phyloP scores from a whole-genome alignment of 208 protist genomes.

The Acanthamoeba sp. region DNA sequence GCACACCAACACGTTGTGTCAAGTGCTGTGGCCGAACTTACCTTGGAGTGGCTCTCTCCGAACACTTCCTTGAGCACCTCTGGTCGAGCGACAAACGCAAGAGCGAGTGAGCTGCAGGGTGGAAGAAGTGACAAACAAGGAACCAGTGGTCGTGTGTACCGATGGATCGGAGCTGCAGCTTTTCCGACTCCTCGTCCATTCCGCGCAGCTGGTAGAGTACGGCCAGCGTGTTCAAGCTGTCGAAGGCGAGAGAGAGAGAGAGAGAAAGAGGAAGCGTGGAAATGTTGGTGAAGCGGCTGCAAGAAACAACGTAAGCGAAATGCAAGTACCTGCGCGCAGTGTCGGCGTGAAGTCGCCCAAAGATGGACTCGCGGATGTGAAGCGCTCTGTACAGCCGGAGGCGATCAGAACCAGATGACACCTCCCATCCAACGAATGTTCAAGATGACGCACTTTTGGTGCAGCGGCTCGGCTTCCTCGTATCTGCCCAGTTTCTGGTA shows the following conservation, averaged over 20 bases:
- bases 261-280: not conserved
- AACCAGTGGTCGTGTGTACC: no score
- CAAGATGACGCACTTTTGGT: slow-evolving; percentile 44
- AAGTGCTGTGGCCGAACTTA: not conserved
- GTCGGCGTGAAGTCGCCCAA: slow-evolving; percentile 68
- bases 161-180: slow-evolving; percentile 69
- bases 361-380: slow-evolving; percentile 64
- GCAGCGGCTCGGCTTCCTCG: slow-evolving; percentile 62
- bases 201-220: slow-evolving; percentile 57
- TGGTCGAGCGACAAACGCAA: not conserved
- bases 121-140: no score
- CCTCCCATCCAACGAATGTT: not conserved
- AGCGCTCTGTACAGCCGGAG: slow-evolving; percentile 27
- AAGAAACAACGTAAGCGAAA: no score
- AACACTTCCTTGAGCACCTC: slow-evolving; percentile 75
- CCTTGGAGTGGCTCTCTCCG: slow-evolving; percentile 60
- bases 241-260: no score
- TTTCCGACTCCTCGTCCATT: slow-evolving; percentile 72
- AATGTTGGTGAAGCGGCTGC: no score
- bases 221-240: slow-evolving; percentile 68
- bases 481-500: slow-evolving; percentile 71
- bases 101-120: not conserved
- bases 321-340: slow-evolving; percentile 51
- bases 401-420: no score
- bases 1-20: no score